Base-by-base conservation (phyloP, 2,329 filamentous ascomycete genomes). In the Elsinoe fawcettii region DNA sequence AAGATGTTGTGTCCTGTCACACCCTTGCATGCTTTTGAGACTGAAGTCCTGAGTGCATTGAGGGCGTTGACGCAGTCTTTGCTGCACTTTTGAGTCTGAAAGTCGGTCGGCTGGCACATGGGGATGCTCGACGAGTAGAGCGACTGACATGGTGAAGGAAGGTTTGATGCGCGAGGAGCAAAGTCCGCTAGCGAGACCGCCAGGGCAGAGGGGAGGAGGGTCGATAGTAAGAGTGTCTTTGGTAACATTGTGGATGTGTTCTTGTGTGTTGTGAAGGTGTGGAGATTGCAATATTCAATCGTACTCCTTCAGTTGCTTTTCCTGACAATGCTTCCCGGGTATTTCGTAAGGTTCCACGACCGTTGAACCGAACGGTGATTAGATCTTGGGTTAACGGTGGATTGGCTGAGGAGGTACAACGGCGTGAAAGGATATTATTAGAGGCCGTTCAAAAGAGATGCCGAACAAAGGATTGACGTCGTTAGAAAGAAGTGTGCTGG, bases 181-280 rank as follows among this genome's bases (percentile, higher is more conserved):
- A 78, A 77, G 64, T 74, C 73, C 25, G 70, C 65, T 36, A 78
- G 73, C 20, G 71, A 70, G 39, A 76, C 72, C n/a, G 73, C 66
- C 44, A 65, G 57, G 16, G 64, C 58, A 12, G 39, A 51, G 60
- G 41, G 66, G 63, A 58, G 58, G 11, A 60, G 55, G 47, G 44
- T 39, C 37, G 55, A 57, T 49, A 63, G 58, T 58, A 58, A 61
- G 47, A 65, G 62, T 58, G 59, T 65, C 25, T 64, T 63, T 39
- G 63, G 63, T 46, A 51, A 44, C 53, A 55, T 43, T n/a, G 37
- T 55, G 53, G 25, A 32, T 7, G n/a, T 39, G 36, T 27, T 18
- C 14, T n/a, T 36, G 22, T 43, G 23, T 43, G 37, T 43, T 44
- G 53, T 55, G 20, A 32, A 34, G 16, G 16, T 32, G 46, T 51